These are phyloP conservation scores for Penstemon davidsonii DNA, from an alignment of 257 asterid genomes.

Conservation along the genomic window DNA sequence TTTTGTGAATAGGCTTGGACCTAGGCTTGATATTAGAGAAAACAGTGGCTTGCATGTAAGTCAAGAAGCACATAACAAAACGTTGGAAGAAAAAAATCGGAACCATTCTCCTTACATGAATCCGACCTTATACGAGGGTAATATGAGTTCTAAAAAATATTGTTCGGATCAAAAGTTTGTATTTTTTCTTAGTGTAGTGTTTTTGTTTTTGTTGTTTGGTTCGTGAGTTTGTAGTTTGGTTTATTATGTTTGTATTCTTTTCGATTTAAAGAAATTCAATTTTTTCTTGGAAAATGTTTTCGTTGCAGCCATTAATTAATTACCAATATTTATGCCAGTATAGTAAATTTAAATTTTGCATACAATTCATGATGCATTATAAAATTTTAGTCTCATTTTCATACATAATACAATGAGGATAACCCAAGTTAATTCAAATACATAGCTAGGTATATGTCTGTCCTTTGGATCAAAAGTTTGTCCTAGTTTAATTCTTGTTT, in stretches of 20 bases:
- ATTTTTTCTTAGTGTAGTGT: constrained; percentile 13
- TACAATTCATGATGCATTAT: too few relatives aligned
- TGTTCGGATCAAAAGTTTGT: constrained; percentile 24
- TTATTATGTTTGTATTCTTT: not conserved
- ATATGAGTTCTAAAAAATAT: constrained; percentile 16
- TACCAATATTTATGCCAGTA: too few relatives aligned
- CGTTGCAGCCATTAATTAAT: too few relatives aligned
- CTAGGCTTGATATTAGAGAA: constrained; percentile 54
- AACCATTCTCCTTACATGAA: constrained; percentile 20
- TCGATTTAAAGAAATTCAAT: constrained; percentile 2
- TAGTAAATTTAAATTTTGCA: too few relatives aligned
- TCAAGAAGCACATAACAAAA: constrained; percentile 30
- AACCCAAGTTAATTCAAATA: too few relatives aligned
- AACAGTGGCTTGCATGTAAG: constrained; percentile 48
- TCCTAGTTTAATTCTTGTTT: constrained; percentile 10
- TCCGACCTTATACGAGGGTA: constrained; percentile 32
- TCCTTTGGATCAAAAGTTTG: constrained; percentile 15
- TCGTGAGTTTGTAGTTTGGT: constrained; percentile 4
- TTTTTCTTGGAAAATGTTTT: not conserved
- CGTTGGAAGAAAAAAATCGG: constrained; percentile 16
- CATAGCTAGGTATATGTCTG: too few relatives aligned
- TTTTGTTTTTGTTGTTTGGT: constrained; percentile 25
- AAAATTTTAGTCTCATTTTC: too few relatives aligned
- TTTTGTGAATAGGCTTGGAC: constrained; percentile 47
- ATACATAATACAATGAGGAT: too few relatives aligned